Conservation (phyloP, 805 yeast species). For the Wickerhamia fluorescens region DNA sequence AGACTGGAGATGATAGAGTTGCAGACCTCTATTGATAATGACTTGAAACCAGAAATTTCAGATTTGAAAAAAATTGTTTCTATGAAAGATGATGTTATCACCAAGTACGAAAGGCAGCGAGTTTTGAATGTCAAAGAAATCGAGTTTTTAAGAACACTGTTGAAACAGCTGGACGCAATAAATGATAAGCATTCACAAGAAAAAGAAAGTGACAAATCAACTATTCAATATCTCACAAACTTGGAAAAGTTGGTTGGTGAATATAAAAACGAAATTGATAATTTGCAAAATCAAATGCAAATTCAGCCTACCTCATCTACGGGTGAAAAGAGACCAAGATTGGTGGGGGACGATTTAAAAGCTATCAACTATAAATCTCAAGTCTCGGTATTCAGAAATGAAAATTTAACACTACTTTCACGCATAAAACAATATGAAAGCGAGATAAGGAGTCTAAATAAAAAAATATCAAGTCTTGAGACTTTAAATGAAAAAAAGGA, state of each 20-base stretch:
- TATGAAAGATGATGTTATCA: conserved; percentile 12
- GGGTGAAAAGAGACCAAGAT: too few relatives aligned
- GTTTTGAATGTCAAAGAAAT: conserved; percentile 52
- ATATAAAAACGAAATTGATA: conserved; percentile 45
- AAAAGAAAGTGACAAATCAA: conserved; percentile 17
- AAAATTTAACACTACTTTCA: conserved; percentile 32
- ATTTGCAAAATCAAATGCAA: conserved; percentile 26
- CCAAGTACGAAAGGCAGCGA: conserved; percentile 44
- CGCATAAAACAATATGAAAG: conserved; percentile 30
- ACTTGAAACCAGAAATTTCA: conserved; percentile 8
- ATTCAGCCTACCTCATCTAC: conserved; percentile 2
- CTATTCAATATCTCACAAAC: conserved; percentile 30
- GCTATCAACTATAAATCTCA: conserved; percentile 10
- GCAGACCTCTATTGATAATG: conserved; percentile 5
- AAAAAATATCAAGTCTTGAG: conserved; percentile 23
- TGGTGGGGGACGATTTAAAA: too few relatives aligned
- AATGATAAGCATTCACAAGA: conserved; percentile 11
- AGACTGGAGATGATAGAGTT: conserved; percentile 4
- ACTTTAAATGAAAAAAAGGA: conserved; percentile 13
- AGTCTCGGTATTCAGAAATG: conserved; percentile 29
- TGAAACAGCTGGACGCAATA: conserved; percentile 41
- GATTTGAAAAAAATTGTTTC: conserved; percentile 8
- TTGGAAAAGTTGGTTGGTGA: conserved; percentile 47
- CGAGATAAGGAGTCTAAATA: conserved; percentile 27
- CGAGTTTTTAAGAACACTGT: conserved; percentile 47